Conservation (phyloP, 306 rosid species). For the Leucaena leucocephala region DNA sequence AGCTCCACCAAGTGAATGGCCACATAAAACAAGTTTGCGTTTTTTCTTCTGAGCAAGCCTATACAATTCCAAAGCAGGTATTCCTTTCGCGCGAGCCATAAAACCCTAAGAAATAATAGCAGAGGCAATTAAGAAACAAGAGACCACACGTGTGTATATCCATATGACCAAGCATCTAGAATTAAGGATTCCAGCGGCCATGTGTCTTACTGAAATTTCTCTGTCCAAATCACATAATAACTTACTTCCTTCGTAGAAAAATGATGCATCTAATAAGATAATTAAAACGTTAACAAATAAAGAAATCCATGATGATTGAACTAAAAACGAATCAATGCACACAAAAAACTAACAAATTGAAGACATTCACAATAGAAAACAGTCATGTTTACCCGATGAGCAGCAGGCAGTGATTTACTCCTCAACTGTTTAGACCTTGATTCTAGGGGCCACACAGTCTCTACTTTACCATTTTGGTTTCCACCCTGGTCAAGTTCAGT, state of each 20-base stretch:
- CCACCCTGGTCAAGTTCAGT: slow-evolving; percentile 51
- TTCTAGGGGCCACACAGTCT: slow-evolving; percentile 67
- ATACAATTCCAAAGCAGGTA: slow-evolving; percentile 94
- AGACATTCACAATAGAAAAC: slow-evolving; percentile 4
- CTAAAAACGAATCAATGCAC: slow-evolving; percentile 5
- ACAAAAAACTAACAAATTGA: slow-evolving; percentile 19
- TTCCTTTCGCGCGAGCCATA: slow-evolving; percentile 98
- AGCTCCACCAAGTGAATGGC: slow-evolving; percentile 99
- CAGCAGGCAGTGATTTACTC: slow-evolving; percentile 80
- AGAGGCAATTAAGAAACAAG: slow-evolving; percentile 21
- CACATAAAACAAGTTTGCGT: slow-evolving; percentile 89
- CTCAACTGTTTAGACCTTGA: slow-evolving; percentile 67
- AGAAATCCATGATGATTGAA: slow-evolving; percentile 5
- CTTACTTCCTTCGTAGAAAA: slow-evolving; percentile 11
- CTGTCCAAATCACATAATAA: not conserved
- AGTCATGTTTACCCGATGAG: slow-evolving; percentile 72
- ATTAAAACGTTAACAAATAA: not conserved
- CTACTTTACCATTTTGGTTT: slow-evolving; percentile 58
- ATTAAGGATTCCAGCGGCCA: slow-evolving; percentile 3
- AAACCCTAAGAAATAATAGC: slow-evolving; percentile 65
- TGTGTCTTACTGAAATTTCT: not conserved
- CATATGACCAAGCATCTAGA: slow-evolving; percentile 16
- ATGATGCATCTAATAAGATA: slow-evolving; percentile 1
- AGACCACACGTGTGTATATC: not conserved
- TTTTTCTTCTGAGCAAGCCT: slow-evolving; percentile 97